Percentiles rank a stretch among this genome's conserved stretches.
These are phyloP conservation scores for Gyrodon lividus DNA, from an alignment of 768 basidiomycete species.

Conservation along the genomic window DNA sequence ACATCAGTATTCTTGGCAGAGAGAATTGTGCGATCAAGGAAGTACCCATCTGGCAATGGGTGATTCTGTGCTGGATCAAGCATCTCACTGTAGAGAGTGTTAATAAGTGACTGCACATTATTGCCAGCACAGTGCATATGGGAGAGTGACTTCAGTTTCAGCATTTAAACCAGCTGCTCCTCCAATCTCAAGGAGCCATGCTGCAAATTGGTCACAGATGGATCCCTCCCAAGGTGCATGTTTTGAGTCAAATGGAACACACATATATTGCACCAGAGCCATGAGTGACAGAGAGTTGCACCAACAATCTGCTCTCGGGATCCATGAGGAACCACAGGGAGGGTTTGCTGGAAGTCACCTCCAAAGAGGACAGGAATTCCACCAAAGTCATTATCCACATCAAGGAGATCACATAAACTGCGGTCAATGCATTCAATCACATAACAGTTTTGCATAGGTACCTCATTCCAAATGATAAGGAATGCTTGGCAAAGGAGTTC, in stretches of 20 bases:
- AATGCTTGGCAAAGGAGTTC: conserved; percentile 32
- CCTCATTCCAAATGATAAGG: conserved; percentile 47
- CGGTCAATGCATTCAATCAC: conserved; percentile 41
- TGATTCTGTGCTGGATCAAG: too few species aligned
- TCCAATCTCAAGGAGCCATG: too few species aligned
- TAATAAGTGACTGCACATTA: too few species aligned
- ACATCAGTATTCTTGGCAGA: too few species aligned
- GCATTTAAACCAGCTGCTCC: conserved; percentile 24
- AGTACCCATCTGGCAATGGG: too few species aligned
- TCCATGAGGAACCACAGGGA: too few species aligned
- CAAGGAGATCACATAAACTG: conserved; percentile 36
- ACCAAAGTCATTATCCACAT: conserved; percentile 42
- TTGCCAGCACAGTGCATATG: too few species aligned
- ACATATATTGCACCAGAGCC: conserved; percentile 35
- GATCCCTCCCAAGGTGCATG: conserved; percentile 36
- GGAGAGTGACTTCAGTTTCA: conserved; percentile 24
- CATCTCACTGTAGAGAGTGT: too few species aligned
- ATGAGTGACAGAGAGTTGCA: conserved; percentile 34
- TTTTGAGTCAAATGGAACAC: conserved; percentile 36
- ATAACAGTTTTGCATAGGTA: conserved; percentile 36
- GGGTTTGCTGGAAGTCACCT: too few species aligned
- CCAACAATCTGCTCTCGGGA: too few species aligned
- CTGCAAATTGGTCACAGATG: conserved; percentile 30
- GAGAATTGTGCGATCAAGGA: too few species aligned
- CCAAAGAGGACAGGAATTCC: conserved; percentile 46